Conservation (phyloP, 306 rosid genomes). For the Vigna unguiculata region DNA sequence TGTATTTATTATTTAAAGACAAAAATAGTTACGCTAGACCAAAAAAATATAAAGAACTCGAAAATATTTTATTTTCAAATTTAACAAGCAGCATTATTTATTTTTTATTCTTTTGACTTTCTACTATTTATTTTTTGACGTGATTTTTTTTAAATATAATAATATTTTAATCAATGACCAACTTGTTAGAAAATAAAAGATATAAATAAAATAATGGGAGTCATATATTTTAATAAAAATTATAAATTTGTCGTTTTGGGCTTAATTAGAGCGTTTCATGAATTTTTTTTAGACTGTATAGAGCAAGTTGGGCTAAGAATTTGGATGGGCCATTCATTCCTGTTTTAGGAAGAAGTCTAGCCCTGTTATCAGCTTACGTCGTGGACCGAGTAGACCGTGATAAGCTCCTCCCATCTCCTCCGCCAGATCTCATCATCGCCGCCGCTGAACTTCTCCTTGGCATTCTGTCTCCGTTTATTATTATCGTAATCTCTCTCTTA, state of each 20-base stretch:
- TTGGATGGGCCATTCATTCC: constrained; percentile 12
- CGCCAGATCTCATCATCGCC: constrained; percentile 48
- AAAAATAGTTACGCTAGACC: too few relatives aligned
- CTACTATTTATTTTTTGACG: too few relatives aligned
- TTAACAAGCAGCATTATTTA: too few relatives aligned
- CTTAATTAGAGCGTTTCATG: background rate
- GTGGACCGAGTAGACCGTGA: constrained; percentile 23
- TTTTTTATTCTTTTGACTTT: too few relatives aligned
- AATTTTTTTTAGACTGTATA: background rate
- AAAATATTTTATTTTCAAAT: too few relatives aligned
- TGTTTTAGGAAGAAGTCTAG: background rate
- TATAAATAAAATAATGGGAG: too few relatives aligned
- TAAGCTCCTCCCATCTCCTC: constrained; percentile 34
- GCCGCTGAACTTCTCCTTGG: background rate
- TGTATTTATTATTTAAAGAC: too few relatives aligned
- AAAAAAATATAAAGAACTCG: too few relatives aligned
- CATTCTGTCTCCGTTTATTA: constrained; percentile 11
- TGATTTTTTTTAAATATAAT: too few relatives aligned
- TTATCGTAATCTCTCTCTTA: constrained; percentile 9
- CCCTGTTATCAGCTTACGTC: background rate
- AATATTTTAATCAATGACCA: too few relatives aligned
- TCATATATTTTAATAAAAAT: background rate
- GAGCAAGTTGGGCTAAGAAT: constrained; percentile 20
- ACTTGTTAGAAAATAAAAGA: too few relatives aligned
- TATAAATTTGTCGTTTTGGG: background rate